Evolutionary conservation across 2,329 filamentous ascomycete genomes (phyloP), one percentile per base, ranked within the genome.

Genomic region (Fusarium armeniacum): DNA sequence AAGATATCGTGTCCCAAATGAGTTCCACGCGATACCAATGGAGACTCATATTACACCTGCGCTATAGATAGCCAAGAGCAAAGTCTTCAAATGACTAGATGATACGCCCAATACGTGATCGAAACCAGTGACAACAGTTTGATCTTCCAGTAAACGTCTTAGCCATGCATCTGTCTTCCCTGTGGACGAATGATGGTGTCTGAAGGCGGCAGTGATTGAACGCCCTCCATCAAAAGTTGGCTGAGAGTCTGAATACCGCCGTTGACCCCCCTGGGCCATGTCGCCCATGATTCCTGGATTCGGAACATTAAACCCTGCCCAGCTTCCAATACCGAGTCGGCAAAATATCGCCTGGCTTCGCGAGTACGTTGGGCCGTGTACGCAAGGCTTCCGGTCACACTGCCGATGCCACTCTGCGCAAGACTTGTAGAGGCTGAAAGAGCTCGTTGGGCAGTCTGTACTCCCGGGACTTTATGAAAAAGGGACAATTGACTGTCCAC

Each of bases 191-290:
- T 26, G 28, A 71, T 59, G 4, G 30, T 5, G 6, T 69, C 64
- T 12, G 45, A 43, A 12, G 70, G 68, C 12, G 70, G 58, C 20
- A 70, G 28, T 10, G 51, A 38, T 45, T 33, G 58, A 8, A 62
- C 18, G 8, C 69, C 62, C 26, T 71, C 68, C n/a, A 36, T n/a
- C 9, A 71, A 16, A n/a, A 58, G 13, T 24, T 45, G 58, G 1
- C 54, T 54, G 13, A 59, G 15, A 4, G 24, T 45, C n/a, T 61
- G 22, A 12, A 45, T 9, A 7, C 66, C 32, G 4, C 47, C 53
- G 6, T 63, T 56, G 16, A 67, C 10, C 6, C 36, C 30, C 6
- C 36, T 32, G 16, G 50, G 32, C 33, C 56, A 16, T 16, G n/a
- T 41, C 0, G 46, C 28, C 65, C 51, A 65, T 15, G 18, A 24